Evolutionary conservation across 257 asterid genomes (phyloP), one percentile per base, ranked within the genome.

Genomic region (Ligustrum vulgare): DNA sequence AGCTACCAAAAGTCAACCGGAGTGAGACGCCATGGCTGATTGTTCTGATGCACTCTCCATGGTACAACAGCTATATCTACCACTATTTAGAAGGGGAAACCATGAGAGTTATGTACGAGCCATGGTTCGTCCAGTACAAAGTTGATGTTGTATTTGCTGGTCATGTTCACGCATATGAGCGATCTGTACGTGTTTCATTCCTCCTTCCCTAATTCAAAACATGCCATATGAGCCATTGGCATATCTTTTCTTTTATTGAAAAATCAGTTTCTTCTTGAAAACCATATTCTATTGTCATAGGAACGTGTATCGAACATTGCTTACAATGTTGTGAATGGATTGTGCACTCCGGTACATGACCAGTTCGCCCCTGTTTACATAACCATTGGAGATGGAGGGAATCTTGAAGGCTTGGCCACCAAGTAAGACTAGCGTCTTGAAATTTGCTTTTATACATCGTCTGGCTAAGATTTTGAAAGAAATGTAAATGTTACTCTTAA

Each of bases 81-180:
- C 98, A 92, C 88, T 89, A 71, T 64, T 85, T 94, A 95, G 99
- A 94, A 86, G 99, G 98, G n/a, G 99, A 94, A 83, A 84, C 90
- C 70, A 92, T 94, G 98, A 83, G 99, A 80, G 97, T 92, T 43
- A 85, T 89, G 95, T 94, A 28, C 8, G 98, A 92, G 79, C 80
- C 87, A 0, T 91, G 91, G 96, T 84, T 94, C 47, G 96, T 94
- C 11, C 1, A 88, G 84, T 68, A 88, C 88, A 91, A 91, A 80
- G 99, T 94, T 47, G 99, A 94, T 67, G 65, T 94, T 25, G 98
- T 94, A 25, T 91, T 91, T 75, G 85, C 99, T 2, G 99, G 99
- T 72, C 99, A 92, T 73, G 96, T 94, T 69, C 98, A 94, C n/a
- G 97, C 98, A 12, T 92, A 94, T 37, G 98, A 94, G 70, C 82